Evolutionary conservation across 768 basidiomycete species (phyloP), one percentile per base, ranked within the genome.

Genomic region (Amanita rubescens): DNA sequence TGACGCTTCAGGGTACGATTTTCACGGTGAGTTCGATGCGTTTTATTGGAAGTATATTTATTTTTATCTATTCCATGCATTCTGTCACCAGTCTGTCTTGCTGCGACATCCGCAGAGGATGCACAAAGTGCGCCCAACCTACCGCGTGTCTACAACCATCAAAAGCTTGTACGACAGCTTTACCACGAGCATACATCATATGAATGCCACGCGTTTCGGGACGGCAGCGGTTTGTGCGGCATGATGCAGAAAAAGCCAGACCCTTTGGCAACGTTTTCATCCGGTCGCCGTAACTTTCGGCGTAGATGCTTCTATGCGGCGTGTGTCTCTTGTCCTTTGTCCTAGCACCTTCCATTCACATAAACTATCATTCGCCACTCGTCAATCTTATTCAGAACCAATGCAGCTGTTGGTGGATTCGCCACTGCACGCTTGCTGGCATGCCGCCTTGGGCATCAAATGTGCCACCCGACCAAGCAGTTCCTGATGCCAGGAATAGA

Each of bases 221-320:
- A 32, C 51, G 51, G 41, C 19, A 39, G 27, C 51, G 51, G 51
- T 51, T 33, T 51, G 39, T 42, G 24, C 27, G 38, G 27, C 39
- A 34, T 43, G 32, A 42, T 41, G 38, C n/a, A 30, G 24, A 51
- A 27, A 24, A n/a, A n/a, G n/a, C n/a, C 39, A 43, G 19, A 33
- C n/a, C 38, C 27, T 27, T 51, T 42, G 17, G 22, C 38, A 42
- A 51, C 41, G 27, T 19, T 38, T 51, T 33, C 41, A 51, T 51
- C 39, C n/a, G 37, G 39, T 41, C 51, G 51, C 51, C 51, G 51
- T 51, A 43, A 51, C 39, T 42, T 35, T 43, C 49, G 51, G 38
- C 41, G 41, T n/a, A 14, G 11, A 25, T 51, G 17, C 39, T 42
- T 51, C 39, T 38, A n/a, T 51, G 50, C 22, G 50, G 50, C 39